A percentile compares a stretch with the other conserved stretches of the same genome.
These are phyloP conservation scores for Pythium scleroteichum DNA, from an alignment of 352 stramenopile genomes.

Conservation along the genomic window DNA sequence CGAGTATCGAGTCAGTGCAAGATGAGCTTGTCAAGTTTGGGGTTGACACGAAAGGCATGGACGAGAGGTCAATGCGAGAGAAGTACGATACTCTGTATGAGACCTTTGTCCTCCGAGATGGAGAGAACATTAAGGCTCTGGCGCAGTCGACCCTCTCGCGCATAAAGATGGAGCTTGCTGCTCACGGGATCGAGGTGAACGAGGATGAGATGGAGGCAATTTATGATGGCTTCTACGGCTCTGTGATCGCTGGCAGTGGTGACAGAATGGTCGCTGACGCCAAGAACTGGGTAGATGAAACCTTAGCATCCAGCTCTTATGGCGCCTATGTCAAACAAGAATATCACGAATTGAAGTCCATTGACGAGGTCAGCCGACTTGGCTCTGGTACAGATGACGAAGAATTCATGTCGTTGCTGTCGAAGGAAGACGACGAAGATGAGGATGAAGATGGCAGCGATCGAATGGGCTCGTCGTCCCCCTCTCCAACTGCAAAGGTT, in stretches of 20 bases:
- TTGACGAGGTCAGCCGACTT: constrained; percentile 53
- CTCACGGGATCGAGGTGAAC: constrained; percentile 58
- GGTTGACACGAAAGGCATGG: constrained; percentile 23
- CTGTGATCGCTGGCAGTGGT: constrained; percentile 51
- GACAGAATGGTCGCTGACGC: constrained; percentile 66
- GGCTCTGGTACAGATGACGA: constrained; percentile 49
- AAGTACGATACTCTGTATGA: constrained; percentile 66
- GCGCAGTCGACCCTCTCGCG: constrained; percentile 56
- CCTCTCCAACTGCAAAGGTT: constrained; percentile 4
- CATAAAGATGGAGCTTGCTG: constrained; percentile 65
- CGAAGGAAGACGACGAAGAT: constrained; percentile 34
- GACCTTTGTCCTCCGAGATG: constrained; percentile 66
- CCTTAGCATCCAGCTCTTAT: constrained; percentile 37
- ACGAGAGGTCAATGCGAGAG: constrained; percentile 26
- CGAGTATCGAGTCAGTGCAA: constrained; percentile 34
- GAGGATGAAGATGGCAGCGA: constrained; percentile 7
- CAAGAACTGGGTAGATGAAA: constrained; percentile 63
- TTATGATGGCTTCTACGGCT: constrained; percentile 66
- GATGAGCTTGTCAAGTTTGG: constrained; percentile 65
- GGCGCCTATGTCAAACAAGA: constrained; percentile 64
- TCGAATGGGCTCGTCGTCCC: neutral
- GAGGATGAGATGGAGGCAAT: constrained; percentile 55
- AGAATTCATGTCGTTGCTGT: constrained; percentile 58
- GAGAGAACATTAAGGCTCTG: constrained; percentile 61
- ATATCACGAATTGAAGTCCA: constrained; percentile 55